Evolutionary conservation across 106 monocot species (phyloP).

Genomic region (Apostasia shenzhenica): DNA sequence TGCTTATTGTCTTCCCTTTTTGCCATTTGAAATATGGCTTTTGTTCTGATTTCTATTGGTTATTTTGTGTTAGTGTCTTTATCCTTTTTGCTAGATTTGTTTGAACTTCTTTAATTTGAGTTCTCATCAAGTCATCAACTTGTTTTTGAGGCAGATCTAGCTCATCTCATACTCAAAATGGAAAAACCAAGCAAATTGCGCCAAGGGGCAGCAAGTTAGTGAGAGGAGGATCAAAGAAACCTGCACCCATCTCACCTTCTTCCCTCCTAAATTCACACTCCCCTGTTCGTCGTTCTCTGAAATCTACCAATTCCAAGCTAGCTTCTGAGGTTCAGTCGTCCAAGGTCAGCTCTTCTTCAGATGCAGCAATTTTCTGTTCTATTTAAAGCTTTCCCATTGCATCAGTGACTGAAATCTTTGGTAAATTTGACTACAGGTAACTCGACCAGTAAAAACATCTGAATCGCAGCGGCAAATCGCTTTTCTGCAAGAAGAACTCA

Average conservation of each 20-base stretch:
- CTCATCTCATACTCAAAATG: constrained; percentile 35
- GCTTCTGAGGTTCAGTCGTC: constrained; percentile 32
- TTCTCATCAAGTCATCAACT: too few relatives aligned
- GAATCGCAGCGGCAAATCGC: constrained; percentile 33
- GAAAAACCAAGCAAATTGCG: constrained; percentile 34
- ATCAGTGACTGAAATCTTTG: neutral
- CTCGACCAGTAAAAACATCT: constrained; percentile 15
- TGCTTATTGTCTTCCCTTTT: too few relatives aligned
- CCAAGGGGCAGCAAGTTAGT: constrained; percentile 28
- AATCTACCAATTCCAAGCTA: constrained; percentile 50
- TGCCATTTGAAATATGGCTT: too few relatives aligned
- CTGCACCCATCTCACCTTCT: constrained; percentile 34
- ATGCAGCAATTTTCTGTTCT: constrained; percentile 35
- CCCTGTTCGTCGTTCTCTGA: constrained; percentile 42
- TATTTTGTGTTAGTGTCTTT: too few relatives aligned
- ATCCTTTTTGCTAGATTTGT: too few relatives aligned
- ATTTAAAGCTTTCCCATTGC: neutral
- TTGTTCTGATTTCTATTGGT: too few relatives aligned
- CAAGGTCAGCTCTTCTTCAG: constrained; percentile 35
- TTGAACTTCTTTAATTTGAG: too few relatives aligned
- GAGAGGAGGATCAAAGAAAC: constrained; percentile 28
- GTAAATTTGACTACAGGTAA: constrained; percentile 15
- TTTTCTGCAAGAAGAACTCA: constrained; percentile 41
- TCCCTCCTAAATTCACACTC: constrained; percentile 29
- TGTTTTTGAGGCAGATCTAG: constrained; percentile 31